Base-by-base conservation (phyloP, 192 early-diverging fungal genomes). In the Coemansia sp. region DNA sequence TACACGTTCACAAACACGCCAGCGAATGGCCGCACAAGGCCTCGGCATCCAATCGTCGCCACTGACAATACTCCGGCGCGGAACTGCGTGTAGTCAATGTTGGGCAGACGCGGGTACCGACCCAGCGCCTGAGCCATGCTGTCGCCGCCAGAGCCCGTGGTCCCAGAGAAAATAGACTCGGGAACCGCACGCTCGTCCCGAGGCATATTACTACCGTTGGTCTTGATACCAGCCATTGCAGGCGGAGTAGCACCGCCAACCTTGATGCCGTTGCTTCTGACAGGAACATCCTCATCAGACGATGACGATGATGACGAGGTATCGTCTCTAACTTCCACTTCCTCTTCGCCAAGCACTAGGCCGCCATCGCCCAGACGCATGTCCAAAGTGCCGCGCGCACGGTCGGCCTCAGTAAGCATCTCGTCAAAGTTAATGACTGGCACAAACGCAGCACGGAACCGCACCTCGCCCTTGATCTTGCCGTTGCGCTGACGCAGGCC, bases 401-500 rank as follows among this genome's bases (percentile, higher is more conserved):
- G 62, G 10, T 77, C 70, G 68, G 77, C 65, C 45, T 80, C 76
- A 67, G 82, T 48, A 24, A 82, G 70, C 74, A 77, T 77, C 4
- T 79, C 77, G 65, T 85, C 80, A 78, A 85, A 78, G 69, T 78
- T 83, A 61, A 85, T 83, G n/a, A 71, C 78, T 0, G 89, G 86
- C 61, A 78, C 70, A 73, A 91, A 89, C 34, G 84, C 77, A 4
- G 86, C 81, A 12, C 77, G 75, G 78, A 87, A 88, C 40, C 85
- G 64, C n/a, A 91, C 66, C 24, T 87, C 82, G 42, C 89, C 89
- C 71, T 87, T 88, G 55, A 63, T 71, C 41, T 82, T 80, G 53
- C 87, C 86, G 29, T 87, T 85, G 62, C 85, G 85, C 69, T 87
- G 86, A 29, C 78, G 83, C 65, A 89, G 67, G 17, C 81, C 77